Evolutionary conservation across 2,329 filamentous ascomycete species (phyloP), one percentile per base, ranked within the genome.

Genomic region (Myriosclerotinia duriaeana): DNA sequence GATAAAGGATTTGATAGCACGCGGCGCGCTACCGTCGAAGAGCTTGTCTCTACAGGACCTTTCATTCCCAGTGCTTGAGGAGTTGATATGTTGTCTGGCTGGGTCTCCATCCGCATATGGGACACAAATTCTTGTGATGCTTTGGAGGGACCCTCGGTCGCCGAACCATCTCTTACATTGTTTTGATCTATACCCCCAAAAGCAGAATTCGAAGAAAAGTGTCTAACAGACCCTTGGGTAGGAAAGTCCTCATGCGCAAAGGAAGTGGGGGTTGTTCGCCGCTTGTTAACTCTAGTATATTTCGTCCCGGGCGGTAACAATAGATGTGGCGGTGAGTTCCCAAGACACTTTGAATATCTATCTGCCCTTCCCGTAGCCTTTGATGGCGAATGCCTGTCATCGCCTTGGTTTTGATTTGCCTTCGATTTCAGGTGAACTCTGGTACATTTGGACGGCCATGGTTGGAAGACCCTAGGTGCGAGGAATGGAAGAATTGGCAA

Each of bases 401-500:
- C 15, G 17, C 20, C 34, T 42, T 54, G 48, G 9, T 54, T 53
- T 38, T 9, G 22, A 15, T 17, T n/a, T 50, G 48, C n/a, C 34
- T 54, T 26, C 40, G 38, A 40, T 38, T 26, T 53, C n/a, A 65
- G 67, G 56, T 70, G 42, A 52, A 61, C 53, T 58, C 66, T 67
- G 42, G 55, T 53, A 36, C 66, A 58, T 34, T 53, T 65, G 60
- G 46, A 66, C 7, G 75, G 73, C 74, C 76, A 77, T 75, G 73
- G 71, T 67, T 71, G 65, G 53, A 76, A 76, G 30, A 75, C 70
- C 72, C 75, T 67, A 52, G 75, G 75, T 36, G 74, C 74, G 34
- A 76, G 71, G 64, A 76, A 77, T 17, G 72, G 75, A 36, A 76
- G 71, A 20, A 76, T 73, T 30, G 74, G 73, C 34, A 74, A 60